Percentiles rank a stretch among this genome's conserved stretches.
Evolutionary conservation across 2,329 filamentous ascomycete genomes (phyloP).

Genomic region (Didymella sp.): DNA sequence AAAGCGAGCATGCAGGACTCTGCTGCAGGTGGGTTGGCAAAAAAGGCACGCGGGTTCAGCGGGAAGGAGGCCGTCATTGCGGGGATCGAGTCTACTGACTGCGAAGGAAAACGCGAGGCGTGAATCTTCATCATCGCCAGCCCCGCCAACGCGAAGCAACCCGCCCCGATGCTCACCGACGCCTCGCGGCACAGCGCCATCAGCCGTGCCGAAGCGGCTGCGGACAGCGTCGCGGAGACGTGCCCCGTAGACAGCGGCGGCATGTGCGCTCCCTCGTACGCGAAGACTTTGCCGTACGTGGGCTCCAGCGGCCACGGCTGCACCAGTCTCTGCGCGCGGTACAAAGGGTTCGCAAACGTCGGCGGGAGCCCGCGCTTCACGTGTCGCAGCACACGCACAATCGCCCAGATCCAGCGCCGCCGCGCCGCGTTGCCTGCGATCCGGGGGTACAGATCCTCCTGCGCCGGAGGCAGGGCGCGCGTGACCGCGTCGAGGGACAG

Average conservation of each 20-base stretch:
- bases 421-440: constrained; percentile 49
- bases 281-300: constrained; percentile 47
- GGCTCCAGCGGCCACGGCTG: constrained; percentile 34
- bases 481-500: constrained; percentile 26
- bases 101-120: constrained; percentile 45
- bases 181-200: constrained; percentile 50
- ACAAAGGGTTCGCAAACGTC: constrained; percentile 54
- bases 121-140: constrained; percentile 57
- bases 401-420: constrained; percentile 57
- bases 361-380: constrained; percentile 49
- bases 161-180: constrained; percentile 53
- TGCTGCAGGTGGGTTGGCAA: constrained; percentile 47
- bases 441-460: constrained; percentile 56
- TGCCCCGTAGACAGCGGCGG: constrained; percentile 51
- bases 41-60: constrained; percentile 56
- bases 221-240: constrained; percentile 42
- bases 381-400: constrained; percentile 54
- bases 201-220: constrained; percentile 43
- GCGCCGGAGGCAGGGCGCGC: constrained; percentile 51
- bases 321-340: constrained; percentile 28
- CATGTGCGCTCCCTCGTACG: constrained; percentile 43
- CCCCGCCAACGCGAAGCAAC: constrained; percentile 55
- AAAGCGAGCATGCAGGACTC: constrained; percentile 58
- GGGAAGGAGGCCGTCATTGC: constrained; percentile 56
- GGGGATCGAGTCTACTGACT: too few relatives aligned